phyloP scores from a whole-genome alignment of 768 basidiomycete genomes.

The Austroboletus eburneus region DNA sequence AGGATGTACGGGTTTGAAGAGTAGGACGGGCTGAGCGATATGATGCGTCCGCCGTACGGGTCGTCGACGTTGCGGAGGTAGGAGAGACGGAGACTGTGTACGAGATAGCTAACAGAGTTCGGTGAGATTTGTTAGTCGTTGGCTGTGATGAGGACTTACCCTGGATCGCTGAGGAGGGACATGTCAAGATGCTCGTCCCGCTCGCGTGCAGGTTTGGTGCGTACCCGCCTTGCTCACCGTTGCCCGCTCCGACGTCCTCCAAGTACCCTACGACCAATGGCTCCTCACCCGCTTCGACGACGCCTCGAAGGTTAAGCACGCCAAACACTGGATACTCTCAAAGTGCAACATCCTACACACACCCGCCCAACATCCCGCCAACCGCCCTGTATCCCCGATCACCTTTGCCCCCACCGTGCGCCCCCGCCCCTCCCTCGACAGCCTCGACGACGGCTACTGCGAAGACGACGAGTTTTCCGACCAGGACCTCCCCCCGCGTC shows the following conservation, averaged over 20 bases:
- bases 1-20: conserved; percentile 79
- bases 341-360: conserved; percentile 46
- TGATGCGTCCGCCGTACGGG: conserved; percentile 75
- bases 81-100: conserved; percentile 79
- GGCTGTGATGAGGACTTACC: conserved; percentile 32
- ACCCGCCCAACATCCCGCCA: conserved; percentile 14
- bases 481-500: conserved; percentile 12
- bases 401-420: conserved; percentile 47
- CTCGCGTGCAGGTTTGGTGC: conserved; percentile 56
- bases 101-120: conserved; percentile 50
- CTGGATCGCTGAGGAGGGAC: conserved; percentile 64
- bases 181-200: conserved; percentile 39
- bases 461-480: conserved; percentile 35
- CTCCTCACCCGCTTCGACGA: conserved; percentile 64
- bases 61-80: conserved; percentile 90
- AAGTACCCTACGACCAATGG: conserved; percentile 77
- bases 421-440: conserved; percentile 21
- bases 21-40: conserved; percentile 76
- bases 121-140: conserved; percentile 2
- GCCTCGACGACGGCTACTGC: conserved; percentile 23
- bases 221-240: conserved; percentile 18
- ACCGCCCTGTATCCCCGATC: conserved; percentile 61
- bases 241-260: neutral
- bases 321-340: conserved; percentile 60
- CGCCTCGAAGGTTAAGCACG: conserved; percentile 54